Percentiles rank a stretch among this genome's conserved stretches.
phyloP scores from a whole-genome alignment of 176 grass and related monocot genomes.

The Oryza meridionalis region DNA sequence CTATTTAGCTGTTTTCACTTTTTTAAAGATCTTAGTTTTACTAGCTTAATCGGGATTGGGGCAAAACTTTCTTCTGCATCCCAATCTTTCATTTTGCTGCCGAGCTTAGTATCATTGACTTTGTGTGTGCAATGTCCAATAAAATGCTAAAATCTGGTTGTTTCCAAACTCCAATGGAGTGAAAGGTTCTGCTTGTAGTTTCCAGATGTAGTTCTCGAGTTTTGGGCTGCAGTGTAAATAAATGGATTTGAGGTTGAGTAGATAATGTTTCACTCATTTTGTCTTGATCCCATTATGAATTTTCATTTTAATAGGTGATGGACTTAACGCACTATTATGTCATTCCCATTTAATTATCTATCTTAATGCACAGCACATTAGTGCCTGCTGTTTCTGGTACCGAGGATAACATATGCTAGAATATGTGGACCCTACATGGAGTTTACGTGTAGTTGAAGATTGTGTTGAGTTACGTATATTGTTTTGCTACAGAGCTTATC shows the following conservation, averaged over 20 bases:
- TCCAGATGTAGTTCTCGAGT: not conserved
- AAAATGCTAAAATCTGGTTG: not conserved
- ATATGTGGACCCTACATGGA: not conserved
- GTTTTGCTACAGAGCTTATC: not conserved
- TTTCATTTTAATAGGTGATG: not conserved
- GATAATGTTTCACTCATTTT: not conserved
- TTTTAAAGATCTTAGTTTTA: not conserved
- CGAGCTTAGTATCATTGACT: not conserved
- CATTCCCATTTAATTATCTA: constrained; percentile 25
- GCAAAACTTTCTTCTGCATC: not conserved
- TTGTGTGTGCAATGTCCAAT: constrained; percentile 1
- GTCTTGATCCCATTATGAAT: not conserved
- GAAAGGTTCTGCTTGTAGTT: not conserved
- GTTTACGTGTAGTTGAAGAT: no score
- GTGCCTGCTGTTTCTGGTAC: not conserved
- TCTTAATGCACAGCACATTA: not conserved
- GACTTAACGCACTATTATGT: not conserved
- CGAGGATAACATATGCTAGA: not conserved
- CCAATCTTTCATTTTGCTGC: not conserved
- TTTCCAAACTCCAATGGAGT: not conserved
- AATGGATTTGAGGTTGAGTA: not conserved
- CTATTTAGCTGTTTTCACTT: not conserved
- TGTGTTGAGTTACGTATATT: not conserved
- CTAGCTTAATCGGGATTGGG: not conserved
- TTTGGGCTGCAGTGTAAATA: constrained; percentile 11